These are phyloP conservation scores for Tetradesmus obliquus DNA, from an alignment of 139 green algal genomes.

Conservation along the genomic window DNA sequence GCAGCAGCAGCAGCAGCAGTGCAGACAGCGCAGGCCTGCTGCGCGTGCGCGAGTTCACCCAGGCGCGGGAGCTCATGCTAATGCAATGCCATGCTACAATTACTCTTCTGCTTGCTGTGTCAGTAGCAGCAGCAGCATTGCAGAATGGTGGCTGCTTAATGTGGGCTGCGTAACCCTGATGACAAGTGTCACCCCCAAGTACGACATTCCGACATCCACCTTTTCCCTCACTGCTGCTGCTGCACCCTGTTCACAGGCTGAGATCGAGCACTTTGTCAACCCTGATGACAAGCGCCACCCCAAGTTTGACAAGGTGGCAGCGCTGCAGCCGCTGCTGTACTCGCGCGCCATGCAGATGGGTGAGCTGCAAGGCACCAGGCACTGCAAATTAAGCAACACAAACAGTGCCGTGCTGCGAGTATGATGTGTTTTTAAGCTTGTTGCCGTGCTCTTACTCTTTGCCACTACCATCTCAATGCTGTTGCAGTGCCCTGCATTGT, in stretches of 20 bases:
- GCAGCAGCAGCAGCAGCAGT: too few relatives aligned
- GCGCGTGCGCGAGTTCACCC: constrained; percentile 98
- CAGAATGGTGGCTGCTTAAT: too few relatives aligned
- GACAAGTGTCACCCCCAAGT: too few relatives aligned
- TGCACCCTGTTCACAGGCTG: constrained; percentile 69
- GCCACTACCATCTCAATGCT: too few relatives aligned
- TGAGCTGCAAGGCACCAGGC: constrained; percentile 55
- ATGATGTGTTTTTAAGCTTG: neutral
- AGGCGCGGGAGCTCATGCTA: constrained; percentile 52
- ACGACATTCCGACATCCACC: too few relatives aligned
- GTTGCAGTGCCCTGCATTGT: too few relatives aligned
- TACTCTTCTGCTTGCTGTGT: too few relatives aligned
- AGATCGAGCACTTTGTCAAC: constrained; percentile 99
- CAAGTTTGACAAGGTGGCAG: constrained; percentile 89
- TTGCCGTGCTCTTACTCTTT: too few relatives aligned
- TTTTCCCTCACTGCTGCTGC: too few relatives aligned
- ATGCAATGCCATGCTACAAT: too few relatives aligned
- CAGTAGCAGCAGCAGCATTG: too few relatives aligned
- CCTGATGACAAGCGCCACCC: constrained; percentile 95
- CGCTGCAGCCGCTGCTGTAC: constrained; percentile 92
- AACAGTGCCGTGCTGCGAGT: neutral
- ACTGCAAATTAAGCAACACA: neutral
- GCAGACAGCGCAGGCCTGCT: constrained; percentile 82
- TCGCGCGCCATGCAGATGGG: constrained; percentile 83
- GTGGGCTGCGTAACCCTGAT: too few relatives aligned